Conservation (phyloP, 2,329 filamentous ascomycete genomes). For the Aschersonia sp. region DNA sequence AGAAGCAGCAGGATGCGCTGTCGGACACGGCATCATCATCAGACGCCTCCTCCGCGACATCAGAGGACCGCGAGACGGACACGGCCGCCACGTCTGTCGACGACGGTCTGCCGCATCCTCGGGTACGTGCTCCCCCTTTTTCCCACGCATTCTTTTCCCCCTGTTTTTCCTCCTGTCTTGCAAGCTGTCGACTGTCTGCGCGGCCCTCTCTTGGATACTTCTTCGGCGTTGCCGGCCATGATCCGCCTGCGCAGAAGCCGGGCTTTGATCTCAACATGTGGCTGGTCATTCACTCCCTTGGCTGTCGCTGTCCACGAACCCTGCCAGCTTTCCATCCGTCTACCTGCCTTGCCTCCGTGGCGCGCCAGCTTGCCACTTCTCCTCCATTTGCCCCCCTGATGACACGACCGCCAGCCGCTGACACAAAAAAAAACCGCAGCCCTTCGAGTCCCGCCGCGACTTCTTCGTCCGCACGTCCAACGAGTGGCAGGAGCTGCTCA, state of each 20-base stretch:
- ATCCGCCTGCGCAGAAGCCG: no score
- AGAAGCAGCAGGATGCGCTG: constrained; percentile 35
- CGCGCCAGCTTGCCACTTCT: no score
- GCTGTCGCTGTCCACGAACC: no score
- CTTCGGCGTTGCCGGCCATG: no score
- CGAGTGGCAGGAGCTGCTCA: constrained; percentile 79
- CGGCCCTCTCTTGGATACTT: background rate
- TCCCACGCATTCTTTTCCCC: background rate
- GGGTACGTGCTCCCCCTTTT: constrained; percentile 22
- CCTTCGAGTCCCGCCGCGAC: constrained; percentile 80
- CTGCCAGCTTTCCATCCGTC: no score
- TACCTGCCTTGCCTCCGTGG: no score
- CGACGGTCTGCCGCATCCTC: constrained; percentile 61
- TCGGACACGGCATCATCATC: constrained; percentile 18
- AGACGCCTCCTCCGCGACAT: constrained; percentile 14
- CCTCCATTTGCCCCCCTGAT: background rate
- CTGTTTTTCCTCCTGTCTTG: background rate
- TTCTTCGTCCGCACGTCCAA: constrained; percentile 82
- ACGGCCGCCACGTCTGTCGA: constrained; percentile 41
- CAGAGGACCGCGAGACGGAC: constrained; percentile 32
- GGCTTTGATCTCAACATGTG: no score
- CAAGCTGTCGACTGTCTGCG: background rate
- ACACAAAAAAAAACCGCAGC: constrained; percentile 31
- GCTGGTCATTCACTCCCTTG: no score
- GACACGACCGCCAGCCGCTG: background rate